A percentile compares a stretch with the other conserved stretches of the same genome.
These are phyloP conservation scores for Camillea tinctor DNA, from an alignment of 2,329 filamentous ascomycete genomes.

Conservation along the genomic window DNA sequence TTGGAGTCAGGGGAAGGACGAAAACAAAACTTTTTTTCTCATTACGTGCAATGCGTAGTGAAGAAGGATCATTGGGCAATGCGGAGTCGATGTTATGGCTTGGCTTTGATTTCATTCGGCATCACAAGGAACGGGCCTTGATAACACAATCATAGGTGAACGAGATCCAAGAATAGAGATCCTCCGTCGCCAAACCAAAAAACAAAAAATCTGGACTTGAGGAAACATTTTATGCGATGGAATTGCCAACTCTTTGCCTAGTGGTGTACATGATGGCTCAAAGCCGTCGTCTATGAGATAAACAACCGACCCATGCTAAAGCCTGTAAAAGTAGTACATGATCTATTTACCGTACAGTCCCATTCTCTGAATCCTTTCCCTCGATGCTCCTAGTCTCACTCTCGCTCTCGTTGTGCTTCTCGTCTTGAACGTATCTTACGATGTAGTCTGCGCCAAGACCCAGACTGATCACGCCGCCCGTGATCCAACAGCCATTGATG, in stretches of 20 bases:
- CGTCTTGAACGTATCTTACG: slow-evolving; percentile 43
- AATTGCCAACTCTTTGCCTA: neutral
- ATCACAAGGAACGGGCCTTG: slow-evolving; percentile 35
- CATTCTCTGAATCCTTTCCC: neutral
- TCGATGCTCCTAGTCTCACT: neutral
- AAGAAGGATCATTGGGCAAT: slow-evolving; percentile 35
- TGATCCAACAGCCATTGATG: slow-evolving; percentile 67
- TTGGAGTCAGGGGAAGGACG: slow-evolving; percentile 20
- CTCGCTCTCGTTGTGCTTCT: slow-evolving; percentile 15
- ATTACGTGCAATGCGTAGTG: slow-evolving; percentile 26
- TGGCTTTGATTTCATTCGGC: slow-evolving; percentile 36
- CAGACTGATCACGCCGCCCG: slow-evolving; percentile 59
- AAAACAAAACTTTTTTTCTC: slow-evolving; percentile 17
- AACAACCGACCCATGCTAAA: neutral
- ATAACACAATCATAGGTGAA: slow-evolving; percentile 34
- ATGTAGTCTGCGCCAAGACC: slow-evolving; percentile 61
- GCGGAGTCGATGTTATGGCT: slow-evolving; percentile 37
- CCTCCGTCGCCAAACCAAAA: slow-evolving; percentile 25
- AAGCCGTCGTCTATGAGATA: slow-evolving; percentile 2
- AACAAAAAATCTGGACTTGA: slow-evolving; percentile 1
- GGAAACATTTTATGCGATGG: neutral
- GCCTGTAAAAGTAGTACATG: neutral
- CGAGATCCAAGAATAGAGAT: slow-evolving; percentile 37
- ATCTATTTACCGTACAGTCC: neutral
- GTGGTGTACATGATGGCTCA: neutral